Evolutionary conservation across 2,329 filamentous ascomycete genomes (phyloP).

Genomic region (Cladophialophora chaetospira): DNA sequence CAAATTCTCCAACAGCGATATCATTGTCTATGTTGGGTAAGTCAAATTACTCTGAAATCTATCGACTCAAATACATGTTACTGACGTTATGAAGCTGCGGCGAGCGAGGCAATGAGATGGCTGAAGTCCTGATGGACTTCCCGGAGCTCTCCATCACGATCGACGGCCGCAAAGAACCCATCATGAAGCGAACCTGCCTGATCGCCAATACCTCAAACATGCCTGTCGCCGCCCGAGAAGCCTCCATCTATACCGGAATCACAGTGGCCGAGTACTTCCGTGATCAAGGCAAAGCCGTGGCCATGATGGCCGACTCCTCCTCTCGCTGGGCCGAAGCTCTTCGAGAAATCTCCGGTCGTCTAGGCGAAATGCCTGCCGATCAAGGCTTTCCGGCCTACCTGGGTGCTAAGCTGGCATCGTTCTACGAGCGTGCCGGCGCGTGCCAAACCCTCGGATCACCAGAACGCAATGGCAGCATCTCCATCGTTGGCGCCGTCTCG

Average conservation of each 20-base stretch:
- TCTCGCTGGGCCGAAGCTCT: slow-evolving; percentile 98
- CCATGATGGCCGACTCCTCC: slow-evolving; percentile 99
- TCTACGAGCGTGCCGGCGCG: slow-evolving; percentile 97
- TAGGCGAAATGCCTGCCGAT: slow-evolving; percentile 99
- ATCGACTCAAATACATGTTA: too few relatives aligned
- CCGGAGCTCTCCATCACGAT: slow-evolving; percentile 95
- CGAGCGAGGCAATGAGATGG: slow-evolving; percentile 99
- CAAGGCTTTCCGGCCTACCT: slow-evolving; percentile 99
- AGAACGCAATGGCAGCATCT: slow-evolving; percentile 86
- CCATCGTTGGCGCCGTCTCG: slow-evolving; percentile 95
- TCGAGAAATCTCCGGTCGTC: slow-evolving; percentile 96
- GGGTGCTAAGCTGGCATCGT: slow-evolving; percentile 93
- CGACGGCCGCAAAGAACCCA: slow-evolving; percentile 91
- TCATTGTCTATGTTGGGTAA: slow-evolving; percentile 92
- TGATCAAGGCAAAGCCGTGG: slow-evolving; percentile 94
- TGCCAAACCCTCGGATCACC: slow-evolving; percentile 84
- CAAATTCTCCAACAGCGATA: slow-evolving; percentile 99
- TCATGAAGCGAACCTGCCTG: slow-evolving; percentile 99
- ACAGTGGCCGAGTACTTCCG: slow-evolving; percentile 96
- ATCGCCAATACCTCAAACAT: slow-evolving; percentile 99
- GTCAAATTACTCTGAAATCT: not conserved
- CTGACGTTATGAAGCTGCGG: too few relatives aligned
- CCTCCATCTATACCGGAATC: slow-evolving; percentile 97
- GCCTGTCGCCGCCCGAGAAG: slow-evolving; percentile 97
- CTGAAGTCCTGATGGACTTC: slow-evolving; percentile 99